Conservation (phyloP, 441 rosid species). For the Bruguiera hainesii region DNA sequence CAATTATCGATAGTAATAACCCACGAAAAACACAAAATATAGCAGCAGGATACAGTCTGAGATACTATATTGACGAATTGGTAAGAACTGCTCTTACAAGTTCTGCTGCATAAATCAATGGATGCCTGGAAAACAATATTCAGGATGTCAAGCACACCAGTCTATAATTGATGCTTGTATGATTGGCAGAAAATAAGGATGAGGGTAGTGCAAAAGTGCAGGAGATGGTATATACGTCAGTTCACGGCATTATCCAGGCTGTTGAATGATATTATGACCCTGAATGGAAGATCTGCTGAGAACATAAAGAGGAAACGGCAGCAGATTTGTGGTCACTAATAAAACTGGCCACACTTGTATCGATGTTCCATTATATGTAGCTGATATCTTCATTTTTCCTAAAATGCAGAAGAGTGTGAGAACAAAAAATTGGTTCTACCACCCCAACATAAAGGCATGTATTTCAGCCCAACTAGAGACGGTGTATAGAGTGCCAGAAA, state of each 20-base stretch:
- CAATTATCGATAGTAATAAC: conserved; percentile 16
- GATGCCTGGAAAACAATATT: conserved; percentile 15
- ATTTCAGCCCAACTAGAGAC: conserved; percentile 90
- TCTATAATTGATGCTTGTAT: background rate
- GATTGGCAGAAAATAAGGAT: background rate
- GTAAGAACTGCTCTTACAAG: conserved; percentile 9
- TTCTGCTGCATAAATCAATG: conserved; percentile 18
- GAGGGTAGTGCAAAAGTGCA: background rate
- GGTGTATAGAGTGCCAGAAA: conserved; percentile 71
- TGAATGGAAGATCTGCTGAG: conserved; percentile 26
- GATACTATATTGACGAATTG: conserved; percentile 15
- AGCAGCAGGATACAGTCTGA: conserved; percentile 10
- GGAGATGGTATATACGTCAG: conserved; percentile 14
- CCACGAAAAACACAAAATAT: conserved; percentile 18
- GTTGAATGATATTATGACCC: conserved; percentile 6
- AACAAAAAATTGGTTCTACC: conserved; percentile 41
- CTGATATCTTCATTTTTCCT: conserved; percentile 33
- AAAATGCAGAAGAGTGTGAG: conserved; percentile 15
- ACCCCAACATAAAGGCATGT: conserved; percentile 88
- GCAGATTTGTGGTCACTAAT: conserved; percentile 37
- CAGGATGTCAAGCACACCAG: background rate
- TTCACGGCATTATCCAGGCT: conserved; percentile 27
- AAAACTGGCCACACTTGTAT: conserved; percentile 50
- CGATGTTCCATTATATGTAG: conserved; percentile 31
- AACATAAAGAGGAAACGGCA: conserved; percentile 17